Base-by-base conservation (phyloP, 768 basidiomycete species). In the Suillus decipiens region DNA sequence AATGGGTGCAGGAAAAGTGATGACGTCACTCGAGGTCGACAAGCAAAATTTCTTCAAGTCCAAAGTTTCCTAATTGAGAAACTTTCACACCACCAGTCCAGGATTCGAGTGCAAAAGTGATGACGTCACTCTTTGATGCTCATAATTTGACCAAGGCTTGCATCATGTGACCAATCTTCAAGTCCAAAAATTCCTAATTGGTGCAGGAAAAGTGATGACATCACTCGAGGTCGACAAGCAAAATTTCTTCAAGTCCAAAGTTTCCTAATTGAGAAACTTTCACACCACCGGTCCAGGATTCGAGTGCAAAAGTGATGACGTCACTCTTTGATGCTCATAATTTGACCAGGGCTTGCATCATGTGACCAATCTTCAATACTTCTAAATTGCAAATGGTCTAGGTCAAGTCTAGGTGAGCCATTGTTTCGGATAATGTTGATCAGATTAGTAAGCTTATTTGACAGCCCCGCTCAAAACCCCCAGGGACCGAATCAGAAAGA, bases 391-490 rank as follows among this genome's bases (percentile, higher is more conserved):
- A 47, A 47, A 47, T 7, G 22, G 47, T 47, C 47, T 47, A 47
- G 47, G 47, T 47, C 47, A 24, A 47, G 47, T 47, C 47, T 47
- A 47, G 47, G 22, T 47, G 47, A 47, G 47, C 47, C 22, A 47
- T 47, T 47, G 22, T 47, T 47, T 47, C 12, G 22, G 47, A 47
- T 24, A 6, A 47, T 47, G 47, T 47, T 47, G 47, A 24, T 47
- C 22, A 24, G 47, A 47, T 47, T 47, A 47, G 47, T 47, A 47
- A 47, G 47, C 47, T 24, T 47, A 47, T 47, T 47, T 47, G 11
- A 47, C 47, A 47, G 47, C 47, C 47, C 47, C 47, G 5, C 22
- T 47, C 47, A 47, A 47, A 24, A 47, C 22, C 47, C 47, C 47
- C 22, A 47, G 47, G 47, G 12, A 47, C 45, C 12, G 22, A 47